A percentile compares a stretch with the other conserved stretches of the same genome.
Conservation (phyloP, 805 yeast species). For the Candida nemodendra region DNA sequence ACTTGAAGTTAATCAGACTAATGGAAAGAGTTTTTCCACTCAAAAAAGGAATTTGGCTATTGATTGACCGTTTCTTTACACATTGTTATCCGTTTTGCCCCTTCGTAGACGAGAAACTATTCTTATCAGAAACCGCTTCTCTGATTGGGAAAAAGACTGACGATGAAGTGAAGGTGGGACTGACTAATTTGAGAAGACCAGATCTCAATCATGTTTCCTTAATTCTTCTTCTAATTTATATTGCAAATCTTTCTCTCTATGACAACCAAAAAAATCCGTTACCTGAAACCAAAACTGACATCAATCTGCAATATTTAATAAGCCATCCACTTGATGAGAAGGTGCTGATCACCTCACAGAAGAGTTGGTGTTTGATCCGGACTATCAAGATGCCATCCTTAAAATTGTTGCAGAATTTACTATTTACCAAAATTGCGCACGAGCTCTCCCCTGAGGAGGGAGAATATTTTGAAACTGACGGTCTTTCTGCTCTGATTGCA, state of each 20-base stretch:
- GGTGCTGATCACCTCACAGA: conserved; percentile 37
- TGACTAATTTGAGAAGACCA: conserved; percentile 37
- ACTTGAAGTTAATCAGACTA: too few species aligned
- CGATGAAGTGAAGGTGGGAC: conserved; percentile 27
- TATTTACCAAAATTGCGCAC: conserved; percentile 40
- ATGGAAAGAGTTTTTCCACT: conserved; percentile 39
- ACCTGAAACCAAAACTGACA: conserved; percentile 25
- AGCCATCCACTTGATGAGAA: conserved; percentile 40
- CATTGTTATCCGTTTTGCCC: conserved; percentile 50
- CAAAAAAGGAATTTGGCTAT: conserved; percentile 38
- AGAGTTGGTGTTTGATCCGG: conserved; percentile 41
- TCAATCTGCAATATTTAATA: conserved; percentile 33
- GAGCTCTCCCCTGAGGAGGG: conserved; percentile 47
- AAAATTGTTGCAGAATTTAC: conserved; percentile 42
- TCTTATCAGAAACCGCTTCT: conserved; percentile 28
- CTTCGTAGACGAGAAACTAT: conserved; percentile 39
- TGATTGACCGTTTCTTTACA: conserved; percentile 41
- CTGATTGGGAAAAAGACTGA: conserved; percentile 36
- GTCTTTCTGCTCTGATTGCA: conserved; percentile 36
- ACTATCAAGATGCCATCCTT: conserved; percentile 38
- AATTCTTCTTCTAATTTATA: conserved; percentile 40
- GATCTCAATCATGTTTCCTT: conserved; percentile 42
- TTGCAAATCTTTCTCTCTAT: conserved; percentile 40
- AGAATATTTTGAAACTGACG: conserved; percentile 41
- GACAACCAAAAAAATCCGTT: conserved; percentile 27